Base-by-base conservation (phyloP, 2,329 filamentous ascomycete species). In the Thielaviopsis populi region DNA sequence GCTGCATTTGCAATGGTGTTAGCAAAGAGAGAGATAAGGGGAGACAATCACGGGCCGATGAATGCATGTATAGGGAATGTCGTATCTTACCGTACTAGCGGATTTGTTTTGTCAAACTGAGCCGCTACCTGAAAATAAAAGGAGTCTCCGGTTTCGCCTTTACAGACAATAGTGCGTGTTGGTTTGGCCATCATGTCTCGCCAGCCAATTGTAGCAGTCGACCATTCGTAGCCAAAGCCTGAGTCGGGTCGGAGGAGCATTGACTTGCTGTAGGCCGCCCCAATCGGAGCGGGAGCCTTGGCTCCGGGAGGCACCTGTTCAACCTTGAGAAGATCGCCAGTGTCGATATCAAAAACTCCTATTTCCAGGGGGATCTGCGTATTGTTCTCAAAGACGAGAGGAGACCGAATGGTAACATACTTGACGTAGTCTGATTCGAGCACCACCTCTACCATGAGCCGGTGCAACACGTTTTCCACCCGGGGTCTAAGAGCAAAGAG, bases 71-170 rank as follows among this genome's bases (percentile, higher is more conserved):
- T 13, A 11, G 13, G 13, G 15, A 1, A 8, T 2, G 11, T 3
- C 3, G 58, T 2, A 3, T 74, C 79, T 74, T 76, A 87, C 80
- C 80, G 85, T 1, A 87, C 88, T 66, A 95, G 77, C 2, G 94
- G 91, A 69, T 95, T 91, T 59, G 87, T 85, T 73, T 83, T 86
- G 72, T 96, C 89, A 71, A 84, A 96, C 3, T 83, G 84, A 1
- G 94, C 88, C 71, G 96, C 89, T 73, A 95, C 85, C 74, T 97
- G 94, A 76, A 99, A 99, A 75, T 95, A 97, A 75, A 99, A 99
- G 0, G 91, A 89, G 54, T 95, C 88, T 54, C 87, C 88, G 67
- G 85, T 84, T 69, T 96, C 92, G 15, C 90, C 90, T 69, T 87
- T 86, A 75, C 94, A 99, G 24, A 89, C 88, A 68, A 99, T 81